Conservation (phyloP, 805 yeast genomes). For the Yueomyces sp. region DNA sequence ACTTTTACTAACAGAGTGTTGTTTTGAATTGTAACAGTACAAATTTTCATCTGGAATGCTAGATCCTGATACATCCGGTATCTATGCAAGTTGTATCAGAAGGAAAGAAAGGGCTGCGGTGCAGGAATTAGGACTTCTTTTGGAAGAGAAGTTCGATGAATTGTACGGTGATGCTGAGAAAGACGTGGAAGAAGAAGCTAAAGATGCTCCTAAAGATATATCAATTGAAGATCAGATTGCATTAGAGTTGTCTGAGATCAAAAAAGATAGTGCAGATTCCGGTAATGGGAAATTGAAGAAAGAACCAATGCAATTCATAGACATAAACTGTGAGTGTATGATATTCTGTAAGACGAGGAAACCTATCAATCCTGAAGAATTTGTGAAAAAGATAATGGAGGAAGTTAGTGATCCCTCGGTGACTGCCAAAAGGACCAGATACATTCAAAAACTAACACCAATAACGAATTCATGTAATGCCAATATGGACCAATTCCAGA, state of each 20-base stretch:
- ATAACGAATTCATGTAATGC: slow-evolving; percentile 65
- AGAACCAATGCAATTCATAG: slow-evolving; percentile 42
- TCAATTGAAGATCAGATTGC: slow-evolving; percentile 68
- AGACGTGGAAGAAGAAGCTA: slow-evolving; percentile 16
- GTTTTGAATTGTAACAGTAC: slow-evolving; percentile 4
- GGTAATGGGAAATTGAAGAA: slow-evolving; percentile 21
- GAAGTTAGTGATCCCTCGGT: slow-evolving; percentile 37
- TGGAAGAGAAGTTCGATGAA: slow-evolving; percentile 40
- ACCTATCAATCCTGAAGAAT: slow-evolving; percentile 66
- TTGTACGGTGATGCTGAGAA: slow-evolving; percentile 28
- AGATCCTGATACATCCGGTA: slow-evolving; percentile 79
- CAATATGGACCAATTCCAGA: slow-evolving; percentile 49
- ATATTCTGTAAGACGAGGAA: slow-evolving; percentile 68
- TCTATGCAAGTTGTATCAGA: slow-evolving; percentile 81
- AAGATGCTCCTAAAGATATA: slow-evolving; percentile 27
- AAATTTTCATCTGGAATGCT: slow-evolving; percentile 27
- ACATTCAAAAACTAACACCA: slow-evolving; percentile 71
- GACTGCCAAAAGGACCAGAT: slow-evolving; percentile 44
- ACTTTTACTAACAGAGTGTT: background rate
- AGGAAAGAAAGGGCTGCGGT: slow-evolving; percentile 66
- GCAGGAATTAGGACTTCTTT: slow-evolving; percentile 51
- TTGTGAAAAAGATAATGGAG: slow-evolving; percentile 51
- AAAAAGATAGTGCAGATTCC: slow-evolving; percentile 25
- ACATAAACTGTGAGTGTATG: slow-evolving; percentile 68
- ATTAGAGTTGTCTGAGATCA: slow-evolving; percentile 54